These are phyloP conservation scores for Beauveria scarabaeidicola DNA, from an alignment of 2,329 filamentous ascomycete species.

Conservation along the genomic window DNA sequence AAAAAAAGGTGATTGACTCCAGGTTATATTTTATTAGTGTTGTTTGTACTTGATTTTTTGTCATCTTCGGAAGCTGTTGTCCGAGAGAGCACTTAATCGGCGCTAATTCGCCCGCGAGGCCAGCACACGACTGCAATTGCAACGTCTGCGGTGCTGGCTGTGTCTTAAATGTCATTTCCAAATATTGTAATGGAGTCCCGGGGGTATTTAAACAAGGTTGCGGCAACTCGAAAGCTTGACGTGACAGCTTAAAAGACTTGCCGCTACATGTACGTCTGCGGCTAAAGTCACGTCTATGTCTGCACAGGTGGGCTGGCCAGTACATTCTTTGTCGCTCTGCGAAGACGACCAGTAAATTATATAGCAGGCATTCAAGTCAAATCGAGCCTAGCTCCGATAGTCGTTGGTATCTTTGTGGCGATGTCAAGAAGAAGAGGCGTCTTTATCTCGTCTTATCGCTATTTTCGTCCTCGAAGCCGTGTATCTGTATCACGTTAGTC, in stretches of 20 bases:
- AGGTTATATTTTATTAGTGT: not conserved
- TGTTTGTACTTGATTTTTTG: not conserved
- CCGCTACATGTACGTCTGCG: not conserved
- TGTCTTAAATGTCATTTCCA: not conserved
- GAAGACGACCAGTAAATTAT: no score
- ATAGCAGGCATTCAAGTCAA: no score
- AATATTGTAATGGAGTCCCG: not conserved
- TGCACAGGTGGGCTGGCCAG: not conserved
- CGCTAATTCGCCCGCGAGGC: not conserved
- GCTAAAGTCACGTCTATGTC: not conserved
- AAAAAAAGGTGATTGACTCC: not conserved
- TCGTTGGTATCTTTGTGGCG: not conserved
- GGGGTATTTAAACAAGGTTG: not conserved
- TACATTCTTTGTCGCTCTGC: not conserved
- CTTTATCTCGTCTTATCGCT: not conserved
- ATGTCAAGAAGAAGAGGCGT: not conserved
- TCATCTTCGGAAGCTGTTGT: not conserved
- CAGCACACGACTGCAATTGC: not conserved
- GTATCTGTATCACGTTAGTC: not conserved
- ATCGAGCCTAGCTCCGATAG: rapidly evolving
- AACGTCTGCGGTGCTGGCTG: not conserved
- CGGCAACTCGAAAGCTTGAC: not conserved
- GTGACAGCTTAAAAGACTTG: not conserved
- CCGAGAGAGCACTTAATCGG: not conserved
- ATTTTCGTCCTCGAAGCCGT: not conserved